Evolutionary conservation across 768 basidiomycete genomes (phyloP).

Genomic region (Gelatoporia subvermispora): DNA sequence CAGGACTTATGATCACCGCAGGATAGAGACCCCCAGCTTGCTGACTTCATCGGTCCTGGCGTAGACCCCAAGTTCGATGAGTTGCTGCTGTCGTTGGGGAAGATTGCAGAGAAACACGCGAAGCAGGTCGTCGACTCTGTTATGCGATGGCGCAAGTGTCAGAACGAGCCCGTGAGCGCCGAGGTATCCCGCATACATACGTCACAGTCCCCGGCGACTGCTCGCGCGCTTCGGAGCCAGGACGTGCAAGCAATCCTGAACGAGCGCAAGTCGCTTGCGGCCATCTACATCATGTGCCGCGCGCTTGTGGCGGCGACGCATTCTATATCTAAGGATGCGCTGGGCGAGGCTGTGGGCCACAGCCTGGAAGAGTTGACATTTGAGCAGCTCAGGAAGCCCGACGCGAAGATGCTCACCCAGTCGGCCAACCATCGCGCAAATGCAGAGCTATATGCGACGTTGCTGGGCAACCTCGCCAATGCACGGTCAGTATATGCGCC

Average conservation of each 20-base stretch:
- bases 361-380: slow-evolving; percentile 86
- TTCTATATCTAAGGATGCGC: slow-evolving; percentile 65
- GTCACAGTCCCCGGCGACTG: slow-evolving; percentile 27
- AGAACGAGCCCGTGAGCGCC: slow-evolving; percentile 49
- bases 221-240: slow-evolving; percentile 31
- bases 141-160: slow-evolving; percentile 80
- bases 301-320: slow-evolving; percentile 76
- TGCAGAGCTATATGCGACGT: slow-evolving; percentile 74
- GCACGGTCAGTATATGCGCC: slow-evolving; percentile 51
- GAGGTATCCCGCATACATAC: slow-evolving; percentile 51
- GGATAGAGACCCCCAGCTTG: slow-evolving; percentile 68
- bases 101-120: slow-evolving; percentile 79
- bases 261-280: slow-evolving; percentile 75
- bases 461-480: slow-evolving; percentile 81
- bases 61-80: slow-evolving; percentile 80
- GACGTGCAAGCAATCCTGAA: slow-evolving; percentile 50
- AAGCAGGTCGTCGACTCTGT: slow-evolving; percentile 84
- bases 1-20: slow-evolving; percentile 21
- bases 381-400: slow-evolving; percentile 73
- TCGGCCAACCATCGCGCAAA: slow-evolving; percentile 78
- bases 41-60: slow-evolving; percentile 62
- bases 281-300: slow-evolving; percentile 88
- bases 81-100: slow-evolving; percentile 78
- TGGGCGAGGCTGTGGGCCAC: slow-evolving; percentile 75
- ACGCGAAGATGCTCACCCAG: slow-evolving; percentile 57